Base-by-base conservation (phyloP, 352 stramenopile genomes). In the Globisporangium takayamanum region DNA sequence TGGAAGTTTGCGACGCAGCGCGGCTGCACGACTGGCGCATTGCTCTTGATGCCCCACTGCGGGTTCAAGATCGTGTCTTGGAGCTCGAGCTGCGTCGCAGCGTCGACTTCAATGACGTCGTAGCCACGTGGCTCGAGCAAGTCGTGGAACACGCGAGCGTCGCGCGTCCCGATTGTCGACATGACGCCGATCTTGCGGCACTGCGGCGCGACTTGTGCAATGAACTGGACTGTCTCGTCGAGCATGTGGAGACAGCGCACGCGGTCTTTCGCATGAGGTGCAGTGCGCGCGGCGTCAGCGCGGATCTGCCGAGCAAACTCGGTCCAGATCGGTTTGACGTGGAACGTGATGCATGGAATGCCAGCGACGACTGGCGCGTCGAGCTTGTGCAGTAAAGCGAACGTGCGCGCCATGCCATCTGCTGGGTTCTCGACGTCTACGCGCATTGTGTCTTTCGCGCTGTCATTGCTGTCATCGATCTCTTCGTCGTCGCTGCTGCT, bases 21-120 rank as follows among this genome's bases (percentile, higher is more conserved):
- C 18, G 63, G 69, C n/a, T 70, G 54, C 16, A 78, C 67, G 14
- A 53, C 59, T 3, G 72, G 72, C 5, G 74, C 70, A 12, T 50
- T 75, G 65, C 70, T 80, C 61, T 84, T 84, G 67, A 84, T 79
- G 5, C 74, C 74, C 74, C 74, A 84, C 25, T 74, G 54, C 2
- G 69, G 67, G 47, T 81, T 78, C 28, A 55, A 59, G 58, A 84
- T 84, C 22, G 74, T 78, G 44, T 84, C 74, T 33, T 84, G 73
- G 22, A 84, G 50, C 42, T 78, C 72, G 15, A 33, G 39, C 56
- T 84, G 74, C 15, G 64, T 61, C 6, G 66, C 50, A 2, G 61
- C 57, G 12, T 57, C 51, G 14, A 84, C 74, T 56, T 81, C 55
- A 5, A 81, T 28, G 18, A 84, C 59, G 8, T 58, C 63, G 61